Conservation (phyloP, 2,329 filamentous ascomycete species). For the Aspergillus sp. region DNA sequence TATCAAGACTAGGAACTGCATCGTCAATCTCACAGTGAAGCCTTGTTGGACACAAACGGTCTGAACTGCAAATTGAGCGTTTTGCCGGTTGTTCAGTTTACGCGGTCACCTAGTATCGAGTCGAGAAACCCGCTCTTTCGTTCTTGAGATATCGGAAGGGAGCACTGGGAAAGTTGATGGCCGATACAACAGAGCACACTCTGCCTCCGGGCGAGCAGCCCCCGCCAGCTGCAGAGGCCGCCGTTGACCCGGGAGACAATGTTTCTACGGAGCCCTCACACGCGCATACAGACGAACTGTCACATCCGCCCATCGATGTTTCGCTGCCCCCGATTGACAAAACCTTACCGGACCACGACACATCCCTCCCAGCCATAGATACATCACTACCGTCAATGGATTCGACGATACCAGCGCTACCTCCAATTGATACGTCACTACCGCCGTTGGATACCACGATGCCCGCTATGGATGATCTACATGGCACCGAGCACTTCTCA, state of each 20-base stretch:
- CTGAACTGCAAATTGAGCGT: neutral
- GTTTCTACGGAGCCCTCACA: neutral
- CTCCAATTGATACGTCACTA: slow-evolving; percentile 26
- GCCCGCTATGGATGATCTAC: slow-evolving; percentile 21
- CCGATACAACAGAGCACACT: slow-evolving; percentile 20
- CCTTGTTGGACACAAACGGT: neutral
- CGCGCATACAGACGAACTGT: slow-evolving; percentile 1
- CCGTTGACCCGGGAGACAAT: slow-evolving; percentile 11
- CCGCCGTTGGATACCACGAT: slow-evolving; percentile 29
- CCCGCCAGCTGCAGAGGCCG: slow-evolving; percentile 14
- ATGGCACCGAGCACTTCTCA: slow-evolving; percentile 14
- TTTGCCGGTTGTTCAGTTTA: neutral
- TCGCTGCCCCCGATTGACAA: slow-evolving; percentile 28
- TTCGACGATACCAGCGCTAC: slow-evolving; percentile 30
- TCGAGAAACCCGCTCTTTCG: neutral
- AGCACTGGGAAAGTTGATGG: slow-evolving; percentile 17
- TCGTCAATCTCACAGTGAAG: slow-evolving; percentile 4
- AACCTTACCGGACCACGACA: slow-evolving; percentile 27
- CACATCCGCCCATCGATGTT: slow-evolving; percentile 20
- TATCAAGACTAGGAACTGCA: slow-evolving; percentile 11
- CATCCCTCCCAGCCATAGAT: slow-evolving; percentile 25
- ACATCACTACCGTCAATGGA: slow-evolving; percentile 30
- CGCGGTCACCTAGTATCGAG: neutral
- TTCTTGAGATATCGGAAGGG: neutral
- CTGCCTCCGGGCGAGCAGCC: slow-evolving; percentile 20